These are phyloP conservation scores for Hypoxylon rickii DNA, from an alignment of 495 filamentous ascomycete genomes.

Conservation along the genomic window DNA sequence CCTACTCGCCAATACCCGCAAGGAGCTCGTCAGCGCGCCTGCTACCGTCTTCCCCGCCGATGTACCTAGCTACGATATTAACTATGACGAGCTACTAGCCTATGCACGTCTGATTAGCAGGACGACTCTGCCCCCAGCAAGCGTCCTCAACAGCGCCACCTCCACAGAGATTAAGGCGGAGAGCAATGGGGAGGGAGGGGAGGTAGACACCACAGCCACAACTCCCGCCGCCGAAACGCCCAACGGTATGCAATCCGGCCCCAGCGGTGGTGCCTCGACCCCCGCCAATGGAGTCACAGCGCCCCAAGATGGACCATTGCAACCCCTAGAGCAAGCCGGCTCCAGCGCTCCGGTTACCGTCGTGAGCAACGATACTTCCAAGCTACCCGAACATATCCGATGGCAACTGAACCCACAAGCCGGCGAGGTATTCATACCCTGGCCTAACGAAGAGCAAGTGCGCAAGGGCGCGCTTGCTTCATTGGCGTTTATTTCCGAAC, in stretches of 20 bases:
- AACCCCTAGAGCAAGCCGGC: slow-evolving; percentile 1
- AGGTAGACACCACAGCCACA: slow-evolving; percentile 28
- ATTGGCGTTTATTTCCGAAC: slow-evolving; percentile 60
- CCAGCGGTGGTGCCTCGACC: background rate
- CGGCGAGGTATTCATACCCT: slow-evolving; percentile 62
- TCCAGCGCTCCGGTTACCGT: background rate
- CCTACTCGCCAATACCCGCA: slow-evolving; percentile 66
- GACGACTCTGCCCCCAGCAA: slow-evolving; percentile 72
- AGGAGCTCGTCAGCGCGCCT: slow-evolving; percentile 64
- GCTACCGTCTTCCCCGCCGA: slow-evolving; percentile 54
- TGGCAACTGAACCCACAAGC: slow-evolving; percentile 57
- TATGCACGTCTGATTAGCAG: slow-evolving; percentile 76
- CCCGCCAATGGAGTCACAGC: background rate
- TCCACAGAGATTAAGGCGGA: slow-evolving; percentile 23
- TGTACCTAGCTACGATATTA: slow-evolving; percentile 51
- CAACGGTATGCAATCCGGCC: slow-evolving; percentile 21
- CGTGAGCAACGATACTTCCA: background rate
- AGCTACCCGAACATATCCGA: slow-evolving; percentile 46
- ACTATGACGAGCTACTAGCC: slow-evolving; percentile 67
- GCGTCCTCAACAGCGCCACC: too few relatives aligned
- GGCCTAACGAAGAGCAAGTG: slow-evolving; percentile 69
- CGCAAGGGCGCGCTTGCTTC: slow-evolving; percentile 64
- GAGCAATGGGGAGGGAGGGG: slow-evolving; percentile 26
- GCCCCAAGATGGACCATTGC: slow-evolving; percentile 8
- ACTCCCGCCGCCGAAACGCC: slow-evolving; percentile 38